These are phyloP conservation scores for Lanmaoa pseudosensibilis DNA, from an alignment of 768 basidiomycete genomes.

Conservation along the genomic window DNA sequence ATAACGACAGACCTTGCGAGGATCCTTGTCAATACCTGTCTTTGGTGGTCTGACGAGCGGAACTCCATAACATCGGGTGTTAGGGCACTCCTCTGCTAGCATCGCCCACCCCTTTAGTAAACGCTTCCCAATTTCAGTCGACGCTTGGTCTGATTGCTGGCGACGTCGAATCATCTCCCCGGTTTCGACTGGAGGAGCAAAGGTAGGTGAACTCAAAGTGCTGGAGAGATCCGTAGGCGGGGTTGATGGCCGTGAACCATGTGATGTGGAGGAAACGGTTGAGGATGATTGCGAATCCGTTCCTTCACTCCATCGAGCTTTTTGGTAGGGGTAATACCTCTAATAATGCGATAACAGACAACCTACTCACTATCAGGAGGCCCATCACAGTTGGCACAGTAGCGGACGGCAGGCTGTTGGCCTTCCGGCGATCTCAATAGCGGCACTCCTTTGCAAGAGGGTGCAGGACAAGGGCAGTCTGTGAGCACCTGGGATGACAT, in stretches of 20 bases:
- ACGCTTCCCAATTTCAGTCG: conserved; percentile 73
- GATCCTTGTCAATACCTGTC: conserved; percentile 56
- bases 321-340: conserved; percentile 8
- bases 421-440: conserved; percentile 69
- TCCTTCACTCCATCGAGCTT: conserved; percentile 19
- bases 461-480: conserved; percentile 57
- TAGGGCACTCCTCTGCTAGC: conserved; percentile 85
- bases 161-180: conserved; percentile 66
- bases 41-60: conserved; percentile 83
- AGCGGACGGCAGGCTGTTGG: conserved; percentile 42
- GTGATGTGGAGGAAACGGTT: conserved; percentile 50
- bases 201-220: conserved; percentile 57
- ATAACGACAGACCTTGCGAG: conserved; percentile 54
- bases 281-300: conserved; percentile 36
- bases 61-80: conserved; percentile 66
- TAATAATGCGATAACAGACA: not conserved
- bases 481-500: conserved; percentile 53
- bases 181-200: conserved; percentile 63
- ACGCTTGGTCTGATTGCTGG: conserved; percentile 79
- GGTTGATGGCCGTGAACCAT: conserved; percentile 64
- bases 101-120: conserved; percentile 85
- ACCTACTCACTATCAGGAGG: conserved; percentile 33
- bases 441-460: conserved; percentile 58
- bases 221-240: conserved; percentile 77
- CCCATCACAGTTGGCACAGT: conserved; percentile 68